phyloP scores from a whole-genome alignment of 371 early-diverging fungal species.

The Fennellomyces sp. region DNA sequence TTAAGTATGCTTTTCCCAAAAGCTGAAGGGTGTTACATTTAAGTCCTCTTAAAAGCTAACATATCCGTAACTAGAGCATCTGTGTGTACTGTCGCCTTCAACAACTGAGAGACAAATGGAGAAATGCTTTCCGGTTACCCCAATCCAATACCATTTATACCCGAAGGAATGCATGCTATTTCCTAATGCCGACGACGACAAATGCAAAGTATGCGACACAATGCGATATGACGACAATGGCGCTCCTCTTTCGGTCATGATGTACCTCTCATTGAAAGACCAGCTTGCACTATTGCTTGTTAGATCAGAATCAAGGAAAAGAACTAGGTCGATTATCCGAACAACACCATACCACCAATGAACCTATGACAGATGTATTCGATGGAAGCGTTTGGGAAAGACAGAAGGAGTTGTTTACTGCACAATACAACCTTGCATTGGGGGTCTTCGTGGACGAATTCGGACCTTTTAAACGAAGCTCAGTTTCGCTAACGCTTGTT shows the following conservation, averaged over 20 bases:
- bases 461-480: neutral
- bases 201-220: too few relatives aligned
- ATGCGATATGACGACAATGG: too few relatives aligned
- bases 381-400: neutral
- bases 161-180: too few relatives aligned
- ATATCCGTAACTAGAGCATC: too few relatives aligned
- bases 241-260: conserved; percentile 2
- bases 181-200: neutral
- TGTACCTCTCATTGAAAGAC: neutral
- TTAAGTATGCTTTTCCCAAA: too few relatives aligned
- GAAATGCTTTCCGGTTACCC: too few relatives aligned
- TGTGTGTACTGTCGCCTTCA: too few relatives aligned
- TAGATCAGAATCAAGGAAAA: neutral
- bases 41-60: too few relatives aligned
- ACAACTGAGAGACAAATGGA: too few relatives aligned
- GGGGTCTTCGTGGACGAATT: conserved; percentile 9
- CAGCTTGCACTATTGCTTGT: conserved; percentile 7
- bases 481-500: neutral
- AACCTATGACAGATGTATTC: neutral
- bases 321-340: neutral
- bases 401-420: neutral
- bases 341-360: neutral
- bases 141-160: too few relatives aligned
- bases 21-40: too few relatives aligned
- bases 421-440: neutral